phyloP scores from a whole-genome alignment of 116 monocot genomes.

The Dioscorea cayenensis region DNA sequence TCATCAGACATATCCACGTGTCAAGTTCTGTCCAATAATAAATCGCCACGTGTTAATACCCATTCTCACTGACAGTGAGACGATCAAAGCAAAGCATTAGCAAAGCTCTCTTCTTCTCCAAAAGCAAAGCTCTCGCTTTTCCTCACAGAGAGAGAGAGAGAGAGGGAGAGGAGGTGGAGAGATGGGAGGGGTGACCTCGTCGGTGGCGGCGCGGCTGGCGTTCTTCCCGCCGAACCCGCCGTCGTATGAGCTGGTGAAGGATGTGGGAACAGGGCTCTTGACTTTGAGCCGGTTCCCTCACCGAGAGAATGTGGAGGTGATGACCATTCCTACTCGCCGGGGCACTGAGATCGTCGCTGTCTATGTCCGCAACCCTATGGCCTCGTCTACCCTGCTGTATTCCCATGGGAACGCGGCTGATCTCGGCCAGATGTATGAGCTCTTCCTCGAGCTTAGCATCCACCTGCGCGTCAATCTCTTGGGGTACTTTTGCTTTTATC shows the following conservation, averaged over 20 bases:
- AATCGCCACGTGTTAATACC: too few species aligned
- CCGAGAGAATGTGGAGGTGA: conserved; percentile 64
- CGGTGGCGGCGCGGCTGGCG: conserved; percentile 73
- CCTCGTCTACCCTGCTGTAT: conserved; percentile 58
- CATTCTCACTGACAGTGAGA: too few species aligned
- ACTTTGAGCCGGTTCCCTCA: conserved; percentile 47
- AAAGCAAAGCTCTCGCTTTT: background rate
- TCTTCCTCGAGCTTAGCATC: conserved; percentile 66
- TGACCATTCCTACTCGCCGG: conserved; percentile 38
- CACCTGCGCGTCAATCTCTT: conserved; percentile 68
- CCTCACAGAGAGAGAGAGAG: background rate
- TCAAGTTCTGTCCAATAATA: too few species aligned
- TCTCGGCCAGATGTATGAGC: conserved; percentile 77
- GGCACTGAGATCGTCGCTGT: conserved; percentile 51
- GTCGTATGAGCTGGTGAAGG: conserved; percentile 42
- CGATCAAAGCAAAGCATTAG: too few species aligned
- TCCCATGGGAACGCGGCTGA: conserved; percentile 85
- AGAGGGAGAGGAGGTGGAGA: background rate
- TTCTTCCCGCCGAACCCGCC: conserved; percentile 79
- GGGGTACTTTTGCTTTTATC: conserved; percentile 21
- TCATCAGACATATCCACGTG: too few species aligned
- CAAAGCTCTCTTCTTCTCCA: too few species aligned
- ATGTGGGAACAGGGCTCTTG: conserved; percentile 27
- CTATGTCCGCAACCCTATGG: conserved; percentile 58
- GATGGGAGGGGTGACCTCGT: conserved; percentile 82